phyloP scores from a whole-genome alignment of 2,329 filamentous ascomycete species.

The Aspergillus sp. region DNA sequence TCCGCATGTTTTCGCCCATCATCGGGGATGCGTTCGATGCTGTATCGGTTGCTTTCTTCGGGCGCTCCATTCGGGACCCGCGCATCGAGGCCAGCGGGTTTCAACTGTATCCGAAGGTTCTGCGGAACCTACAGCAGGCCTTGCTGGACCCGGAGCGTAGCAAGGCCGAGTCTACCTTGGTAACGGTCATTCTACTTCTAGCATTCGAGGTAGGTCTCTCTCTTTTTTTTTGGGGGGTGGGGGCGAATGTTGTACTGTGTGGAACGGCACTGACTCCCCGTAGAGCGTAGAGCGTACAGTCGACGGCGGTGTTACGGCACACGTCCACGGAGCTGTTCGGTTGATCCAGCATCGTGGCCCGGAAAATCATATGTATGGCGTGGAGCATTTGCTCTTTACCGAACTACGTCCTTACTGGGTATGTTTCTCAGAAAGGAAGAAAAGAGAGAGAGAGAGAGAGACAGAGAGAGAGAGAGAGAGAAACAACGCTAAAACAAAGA shows the following conservation, averaged over 20 bases:
- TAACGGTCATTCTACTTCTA: conserved; percentile 31
- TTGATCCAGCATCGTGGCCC: conserved; percentile 33
- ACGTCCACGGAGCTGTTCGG: conserved; percentile 28
- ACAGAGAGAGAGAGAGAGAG: no score
- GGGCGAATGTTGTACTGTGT: background rate
- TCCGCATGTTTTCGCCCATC: conserved; percentile 34
- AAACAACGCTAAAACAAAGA: background rate
- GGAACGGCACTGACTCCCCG: no score
- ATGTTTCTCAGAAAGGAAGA: conserved; percentile 3
- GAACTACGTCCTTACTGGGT: conserved; percentile 35
- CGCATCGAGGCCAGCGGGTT: conserved; percentile 27
- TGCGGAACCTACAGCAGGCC: conserved; percentile 30
- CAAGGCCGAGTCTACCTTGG: conserved; percentile 31
- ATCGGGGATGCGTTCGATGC: conserved; percentile 30
- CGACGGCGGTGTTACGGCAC: conserved; percentile 23
- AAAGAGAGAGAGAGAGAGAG: no score
- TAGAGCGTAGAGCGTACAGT: conserved; percentile 32
- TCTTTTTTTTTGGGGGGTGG: no score
- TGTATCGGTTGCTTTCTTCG: conserved; percentile 33
- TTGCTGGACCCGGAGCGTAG: conserved; percentile 28
- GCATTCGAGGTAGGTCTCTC: conserved; percentile 27
- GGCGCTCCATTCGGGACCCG: conserved; percentile 27
- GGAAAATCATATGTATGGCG: conserved; percentile 32
- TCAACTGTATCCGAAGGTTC: conserved; percentile 26
- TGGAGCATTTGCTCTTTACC: conserved; percentile 32